phyloP scores from a whole-genome alignment of 2,329 filamentous ascomycete genomes.

The Stachybotrys chlorohalonatus region DNA sequence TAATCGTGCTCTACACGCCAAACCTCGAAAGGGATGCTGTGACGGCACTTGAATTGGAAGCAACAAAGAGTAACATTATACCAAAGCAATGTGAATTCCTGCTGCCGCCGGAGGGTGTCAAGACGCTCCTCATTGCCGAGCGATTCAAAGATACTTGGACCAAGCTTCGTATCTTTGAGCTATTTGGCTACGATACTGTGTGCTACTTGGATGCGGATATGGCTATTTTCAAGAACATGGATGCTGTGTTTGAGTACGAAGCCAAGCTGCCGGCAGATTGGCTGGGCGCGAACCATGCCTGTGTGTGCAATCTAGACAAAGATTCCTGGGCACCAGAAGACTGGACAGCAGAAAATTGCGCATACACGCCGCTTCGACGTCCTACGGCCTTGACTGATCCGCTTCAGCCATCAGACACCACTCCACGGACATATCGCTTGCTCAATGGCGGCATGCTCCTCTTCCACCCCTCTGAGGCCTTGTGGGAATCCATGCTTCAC shows the following conservation, averaged over 20 bases:
- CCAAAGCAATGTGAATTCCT: conserved; percentile 6
- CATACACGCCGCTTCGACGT: conserved; percentile 10
- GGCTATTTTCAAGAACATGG: conserved; percentile 11
- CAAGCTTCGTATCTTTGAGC: conserved; percentile 9
- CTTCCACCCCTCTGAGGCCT: conserved; percentile 6
- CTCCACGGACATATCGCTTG: conserved; percentile 4
- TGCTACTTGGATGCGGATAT: conserved; percentile 13
- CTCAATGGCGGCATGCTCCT: conserved; percentile 13
- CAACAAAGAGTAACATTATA: conserved; percentile 8
- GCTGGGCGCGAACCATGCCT: conserved; percentile 12
- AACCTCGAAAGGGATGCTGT: conserved; percentile 3
- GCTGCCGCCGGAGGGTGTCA: conserved; percentile 6
- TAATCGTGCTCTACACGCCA: conserved; percentile 10
- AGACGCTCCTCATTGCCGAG: conserved; percentile 10
- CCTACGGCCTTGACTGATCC: conserved; percentile 5
- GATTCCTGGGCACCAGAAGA: conserved; percentile 12
- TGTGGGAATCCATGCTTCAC: conserved; percentile 8
- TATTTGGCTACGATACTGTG: conserved; percentile 10
- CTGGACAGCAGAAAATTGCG: conserved; percentile 10
- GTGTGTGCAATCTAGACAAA: conserved; percentile 11
- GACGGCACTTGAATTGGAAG: conserved; percentile 7
- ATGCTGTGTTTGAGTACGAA: conserved; percentile 7
- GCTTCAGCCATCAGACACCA: conserved; percentile 3
- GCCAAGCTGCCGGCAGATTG: conserved; percentile 8
- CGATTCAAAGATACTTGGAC: conserved; percentile 12